Evolutionary conservation across 495 filamentous ascomycete genomes (phyloP), one percentile per base, ranked within the genome.

Genomic region (Neurospora sp.): DNA sequence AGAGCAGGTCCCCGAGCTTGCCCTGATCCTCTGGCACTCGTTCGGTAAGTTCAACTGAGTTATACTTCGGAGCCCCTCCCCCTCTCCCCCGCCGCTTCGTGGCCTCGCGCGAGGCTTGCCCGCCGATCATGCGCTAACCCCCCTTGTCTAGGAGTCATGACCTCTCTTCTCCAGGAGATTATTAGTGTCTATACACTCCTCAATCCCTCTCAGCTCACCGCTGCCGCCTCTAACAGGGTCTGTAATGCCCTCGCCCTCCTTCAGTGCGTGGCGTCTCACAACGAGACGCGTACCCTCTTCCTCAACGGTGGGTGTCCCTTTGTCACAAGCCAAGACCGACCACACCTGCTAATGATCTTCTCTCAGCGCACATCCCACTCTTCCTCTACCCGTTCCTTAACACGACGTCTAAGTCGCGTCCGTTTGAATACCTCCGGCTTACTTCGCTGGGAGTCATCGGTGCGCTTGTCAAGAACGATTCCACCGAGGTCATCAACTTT

Each of bases 371-470:
- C 79, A 98, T 99, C 69, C 96, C 96, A 16, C 89, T 99, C 18
- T 99, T 97, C 81, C 90, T 99, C 35, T 99, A 99, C 77, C 96
- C 96, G 0, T 99, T 99, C 82, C 88, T 99, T 59, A 99, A 99
- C 83, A 99, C 96, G 1, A 99, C 96, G 10, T 98, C 96, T 10
- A 99, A 99, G 81, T 97, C 94, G 7, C 90, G 96, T 41, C 96
- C 96, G 4, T 99, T 99, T 80, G 96, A 99, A 82, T 99, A 99
- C 78, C 88, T 99, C 40, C 94, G 96, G 73, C 88, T 99, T 35
- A 99, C 96, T 2, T 98, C 96, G 31, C 87, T 99, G n/a, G 96
- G 96, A 53, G 96, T 99, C 40, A 99, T 99, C 72, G 96, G 96
- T 61, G 96, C 96, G 9, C 83, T 99, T 69, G 96, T 99, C 65